Conservation (phyloP, 768 basidiomycete genomes). For the Dentipellis fragilis region DNA sequence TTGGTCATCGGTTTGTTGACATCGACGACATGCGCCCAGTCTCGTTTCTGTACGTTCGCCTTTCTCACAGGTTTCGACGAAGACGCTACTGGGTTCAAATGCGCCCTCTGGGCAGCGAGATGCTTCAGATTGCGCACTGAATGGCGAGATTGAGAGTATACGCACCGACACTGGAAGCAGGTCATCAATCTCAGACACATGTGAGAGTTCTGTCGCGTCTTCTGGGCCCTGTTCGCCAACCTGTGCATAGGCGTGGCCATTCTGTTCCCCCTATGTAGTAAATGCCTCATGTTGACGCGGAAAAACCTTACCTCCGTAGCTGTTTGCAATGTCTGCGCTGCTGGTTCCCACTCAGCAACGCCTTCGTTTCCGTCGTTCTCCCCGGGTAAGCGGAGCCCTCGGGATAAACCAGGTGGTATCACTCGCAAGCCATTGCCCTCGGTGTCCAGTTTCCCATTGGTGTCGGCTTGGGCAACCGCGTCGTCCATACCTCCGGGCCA, state of each 20-base stretch:
- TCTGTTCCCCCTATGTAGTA: neutral
- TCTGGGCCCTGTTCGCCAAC: slow-evolving; percentile 13
- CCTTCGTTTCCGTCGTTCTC: slow-evolving; percentile 41
- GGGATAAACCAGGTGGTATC: slow-evolving; percentile 72
- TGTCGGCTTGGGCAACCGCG: slow-evolving; percentile 18
- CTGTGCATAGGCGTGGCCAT: slow-evolving; percentile 5
- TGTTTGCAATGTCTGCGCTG: neutral
- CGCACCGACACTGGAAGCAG: slow-evolving; percentile 39
- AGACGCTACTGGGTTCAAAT: slow-evolving; percentile 44
- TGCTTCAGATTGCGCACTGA: slow-evolving; percentile 1
- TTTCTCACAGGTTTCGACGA: slow-evolving; percentile 31
- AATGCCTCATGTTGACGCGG: neutral
- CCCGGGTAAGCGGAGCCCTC: slow-evolving; percentile 66
- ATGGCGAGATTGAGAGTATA: neutral
- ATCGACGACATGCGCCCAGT: slow-evolving; percentile 98
- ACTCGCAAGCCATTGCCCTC: slow-evolving; percentile 43
- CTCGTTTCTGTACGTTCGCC: slow-evolving; percentile 60
- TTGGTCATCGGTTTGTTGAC: slow-evolving; percentile 84
- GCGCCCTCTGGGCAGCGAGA: slow-evolving; percentile 33
- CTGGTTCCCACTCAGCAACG: slow-evolving; percentile 16
- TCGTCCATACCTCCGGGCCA: slow-evolving; percentile 89
- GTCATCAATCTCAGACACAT: slow-evolving; percentile 56
- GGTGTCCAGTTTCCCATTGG: slow-evolving; percentile 22
- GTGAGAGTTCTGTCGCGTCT: neutral
- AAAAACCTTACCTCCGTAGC: neutral